These are phyloP conservation scores for Penicillium occitanis DNA, from an alignment of 2,329 filamentous ascomycete species.

Conservation along the genomic window DNA sequence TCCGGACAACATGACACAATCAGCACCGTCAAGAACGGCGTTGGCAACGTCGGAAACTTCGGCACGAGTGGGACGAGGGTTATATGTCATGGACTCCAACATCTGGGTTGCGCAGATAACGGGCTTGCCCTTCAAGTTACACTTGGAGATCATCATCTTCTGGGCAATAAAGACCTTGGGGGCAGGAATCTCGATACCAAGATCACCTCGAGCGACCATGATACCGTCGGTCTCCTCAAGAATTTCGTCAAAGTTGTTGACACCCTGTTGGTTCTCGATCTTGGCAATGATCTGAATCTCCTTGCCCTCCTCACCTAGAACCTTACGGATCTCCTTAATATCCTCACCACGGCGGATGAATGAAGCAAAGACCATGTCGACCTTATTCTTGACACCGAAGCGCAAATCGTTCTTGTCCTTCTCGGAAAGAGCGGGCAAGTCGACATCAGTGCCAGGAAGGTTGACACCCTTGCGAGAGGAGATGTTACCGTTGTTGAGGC, in stretches of 20 bases:
- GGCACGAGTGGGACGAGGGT: constrained; percentile 94
- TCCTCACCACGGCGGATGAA: constrained; percentile 96
- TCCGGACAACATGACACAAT: constrained; percentile 99
- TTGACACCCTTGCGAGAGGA: constrained; percentile 99
- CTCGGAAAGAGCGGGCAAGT: constrained; percentile 93
- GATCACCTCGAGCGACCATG: constrained; percentile 98
- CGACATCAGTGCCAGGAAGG: constrained; percentile 96
- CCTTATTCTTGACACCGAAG: constrained; percentile 97
- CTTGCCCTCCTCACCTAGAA: constrained; percentile 87
- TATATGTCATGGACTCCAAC: constrained; percentile 99
- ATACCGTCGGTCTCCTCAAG: constrained; percentile 95
- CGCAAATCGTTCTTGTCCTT: constrained; percentile 93
- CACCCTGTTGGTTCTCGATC: constrained; percentile 99
- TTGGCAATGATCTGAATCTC: constrained; percentile 99
- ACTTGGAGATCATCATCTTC: constrained; percentile 99
- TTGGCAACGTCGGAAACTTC: constrained; percentile 99
- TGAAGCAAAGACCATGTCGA: constrained; percentile 98
- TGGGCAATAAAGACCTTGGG: constrained; percentile 98
- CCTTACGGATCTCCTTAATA: constrained; percentile 85
- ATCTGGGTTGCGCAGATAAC: constrained; percentile 99
- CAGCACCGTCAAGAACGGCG: constrained; percentile 92
- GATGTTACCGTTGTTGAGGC: constrained; percentile 97
- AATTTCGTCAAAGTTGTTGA: constrained; percentile 99
- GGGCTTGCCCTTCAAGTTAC: constrained; percentile 98
- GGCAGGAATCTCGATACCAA: constrained; percentile 97